Evolutionary conservation across 331 rosid genomes (phyloP).

Genomic region (Prunus yedoensis): DNA sequence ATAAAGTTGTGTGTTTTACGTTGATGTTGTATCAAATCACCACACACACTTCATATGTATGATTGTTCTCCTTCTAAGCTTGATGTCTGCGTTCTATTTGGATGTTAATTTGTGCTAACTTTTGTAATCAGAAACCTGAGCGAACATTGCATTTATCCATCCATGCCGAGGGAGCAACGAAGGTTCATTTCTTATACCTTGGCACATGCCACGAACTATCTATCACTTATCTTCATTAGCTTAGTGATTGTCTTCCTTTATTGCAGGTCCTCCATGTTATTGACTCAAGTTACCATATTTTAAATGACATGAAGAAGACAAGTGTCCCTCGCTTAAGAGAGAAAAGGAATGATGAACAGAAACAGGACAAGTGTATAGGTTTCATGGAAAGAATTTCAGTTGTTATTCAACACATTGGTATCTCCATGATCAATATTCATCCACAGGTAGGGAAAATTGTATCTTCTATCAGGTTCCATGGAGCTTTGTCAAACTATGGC

Average conservation of each 20-base stretch:
- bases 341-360: conserved; percentile 48
- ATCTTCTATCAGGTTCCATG: conserved; percentile 13
- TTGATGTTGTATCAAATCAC: background rate
- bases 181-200: conserved; percentile 50
- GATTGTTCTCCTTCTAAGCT: conserved; percentile 6
- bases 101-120: conserved; percentile 27
- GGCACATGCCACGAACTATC: background rate
- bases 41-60: background rate
- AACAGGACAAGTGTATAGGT: conserved; percentile 51
- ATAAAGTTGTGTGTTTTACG: background rate
- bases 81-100: conserved; percentile 15
- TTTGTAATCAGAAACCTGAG: conserved; percentile 72
- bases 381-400: conserved; percentile 73
- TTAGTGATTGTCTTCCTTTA: conserved; percentile 14
- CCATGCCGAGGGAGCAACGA: conserved; percentile 96
- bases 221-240: conserved; percentile 3
- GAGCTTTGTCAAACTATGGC: conserved; percentile 17
- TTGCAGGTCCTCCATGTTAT: conserved; percentile 77
- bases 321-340: conserved; percentile 38
- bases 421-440: conserved; percentile 72
- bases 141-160: conserved; percentile 75
- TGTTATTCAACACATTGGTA: conserved; percentile 63
- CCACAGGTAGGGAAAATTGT: conserved; percentile 58
- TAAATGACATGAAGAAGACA: conserved; percentile 46
- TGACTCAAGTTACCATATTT: conserved; percentile 70